phyloP scores from a whole-genome alignment of 2,329 filamentous ascomycete species.

The Colletotrichum sansevieriae region DNA sequence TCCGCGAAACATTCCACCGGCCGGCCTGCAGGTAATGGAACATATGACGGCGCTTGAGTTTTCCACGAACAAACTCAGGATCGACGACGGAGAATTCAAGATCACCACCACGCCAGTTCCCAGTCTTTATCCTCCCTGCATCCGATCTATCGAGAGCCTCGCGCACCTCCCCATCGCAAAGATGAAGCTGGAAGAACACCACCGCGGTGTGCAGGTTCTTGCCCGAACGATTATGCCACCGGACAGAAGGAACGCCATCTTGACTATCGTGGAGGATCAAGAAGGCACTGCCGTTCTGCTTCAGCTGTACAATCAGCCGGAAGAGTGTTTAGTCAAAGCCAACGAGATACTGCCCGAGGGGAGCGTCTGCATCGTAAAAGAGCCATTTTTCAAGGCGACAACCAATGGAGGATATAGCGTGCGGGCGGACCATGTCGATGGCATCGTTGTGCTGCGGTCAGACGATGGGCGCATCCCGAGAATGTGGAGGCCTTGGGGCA shows the following conservation, averaged over 20 bases:
- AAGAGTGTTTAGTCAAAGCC: conserved; percentile 50
- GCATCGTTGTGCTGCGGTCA: conserved; percentile 56
- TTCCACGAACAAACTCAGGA: neutral
- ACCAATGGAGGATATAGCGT: conserved; percentile 55
- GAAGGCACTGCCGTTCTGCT: conserved; percentile 51
- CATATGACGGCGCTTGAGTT: neutral
- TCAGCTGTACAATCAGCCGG: conserved; percentile 58
- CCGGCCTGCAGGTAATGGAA: neutral
- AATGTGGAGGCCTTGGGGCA: conserved; percentile 49
- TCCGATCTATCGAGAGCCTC: conserved; percentile 42
- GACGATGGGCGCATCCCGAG: conserved; percentile 55
- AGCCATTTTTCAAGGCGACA: conserved; percentile 63
- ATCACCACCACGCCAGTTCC: conserved; percentile 22
- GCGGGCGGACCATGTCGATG: conserved; percentile 66
- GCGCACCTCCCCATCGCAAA: conserved; percentile 45
- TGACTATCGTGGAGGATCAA: conserved; percentile 56
- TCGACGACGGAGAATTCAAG: no score
- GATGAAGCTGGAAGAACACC: conserved; percentile 50
- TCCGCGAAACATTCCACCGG: conserved; percentile 1
- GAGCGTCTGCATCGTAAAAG: conserved; percentile 61
- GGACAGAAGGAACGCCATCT: conserved; percentile 40
- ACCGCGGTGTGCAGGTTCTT: conserved; percentile 43
- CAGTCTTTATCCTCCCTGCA: conserved; percentile 45
- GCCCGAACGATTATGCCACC: conserved; percentile 44
- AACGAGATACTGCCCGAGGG: conserved; percentile 51